Evolutionary conservation across 495 filamentous ascomycete genomes (phyloP).

Genomic region (Pseudotulostoma volvatum): DNA sequence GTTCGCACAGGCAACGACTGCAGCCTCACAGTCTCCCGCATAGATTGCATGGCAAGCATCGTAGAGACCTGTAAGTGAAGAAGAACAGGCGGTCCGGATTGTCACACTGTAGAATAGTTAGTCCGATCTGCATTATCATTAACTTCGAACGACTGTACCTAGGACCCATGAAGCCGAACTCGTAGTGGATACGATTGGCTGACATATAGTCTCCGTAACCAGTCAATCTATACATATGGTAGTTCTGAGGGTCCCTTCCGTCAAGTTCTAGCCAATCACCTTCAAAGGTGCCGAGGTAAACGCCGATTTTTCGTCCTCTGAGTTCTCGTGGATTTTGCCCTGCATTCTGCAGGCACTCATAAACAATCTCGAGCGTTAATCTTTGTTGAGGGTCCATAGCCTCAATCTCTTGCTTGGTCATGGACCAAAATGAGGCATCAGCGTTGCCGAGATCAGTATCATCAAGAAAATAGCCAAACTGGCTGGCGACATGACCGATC

Average conservation of each 20-base stretch:
- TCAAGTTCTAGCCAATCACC: conserved; percentile 16
- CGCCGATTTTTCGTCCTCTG: conserved; percentile 27
- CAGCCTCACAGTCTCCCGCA: conserved; percentile 13
- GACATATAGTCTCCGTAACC: background rate
- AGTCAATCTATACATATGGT: background rate
- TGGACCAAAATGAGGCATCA: conserved; percentile 28
- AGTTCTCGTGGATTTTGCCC: conserved; percentile 29
- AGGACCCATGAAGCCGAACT: background rate
- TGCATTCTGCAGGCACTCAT: conserved; percentile 17
- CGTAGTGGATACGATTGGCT: background rate
- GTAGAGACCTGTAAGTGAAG: conserved; percentile 14
- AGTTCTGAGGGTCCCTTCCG: conserved; percentile 6
- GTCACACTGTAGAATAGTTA: conserved; percentile 9
- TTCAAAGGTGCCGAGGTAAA: conserved; percentile 30
- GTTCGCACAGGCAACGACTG: conserved; percentile 36
- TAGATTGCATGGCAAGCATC: conserved; percentile 12
- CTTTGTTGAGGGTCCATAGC: conserved; percentile 13
- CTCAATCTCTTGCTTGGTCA: conserved; percentile 14
- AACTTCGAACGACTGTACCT: background rate
- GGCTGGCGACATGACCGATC: background rate
- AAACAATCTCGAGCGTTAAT: conserved; percentile 14
- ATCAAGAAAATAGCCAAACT: conserved; percentile 18
- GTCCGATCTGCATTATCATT: background rate
- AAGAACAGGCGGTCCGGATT: conserved; percentile 18
- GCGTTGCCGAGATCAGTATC: conserved; percentile 25